These are phyloP conservation scores for Lyophyllum decastes DNA, from an alignment of 768 basidiomycete genomes.

Conservation along the genomic window DNA sequence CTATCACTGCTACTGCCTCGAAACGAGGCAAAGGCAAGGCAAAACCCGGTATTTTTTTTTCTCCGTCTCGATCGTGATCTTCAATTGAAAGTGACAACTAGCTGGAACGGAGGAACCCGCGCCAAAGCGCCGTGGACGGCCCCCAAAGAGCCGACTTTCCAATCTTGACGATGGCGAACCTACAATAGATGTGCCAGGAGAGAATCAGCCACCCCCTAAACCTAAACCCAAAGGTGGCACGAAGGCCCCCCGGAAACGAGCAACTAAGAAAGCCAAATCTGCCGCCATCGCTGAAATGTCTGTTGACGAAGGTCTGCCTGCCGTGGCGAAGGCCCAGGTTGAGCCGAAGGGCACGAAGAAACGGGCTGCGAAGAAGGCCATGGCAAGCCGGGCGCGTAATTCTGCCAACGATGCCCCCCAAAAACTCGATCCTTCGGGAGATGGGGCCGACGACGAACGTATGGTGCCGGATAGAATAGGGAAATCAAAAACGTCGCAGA, in stretches of 20 bases:
- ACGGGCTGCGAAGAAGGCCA: neutral
- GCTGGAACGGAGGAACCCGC: neutral
- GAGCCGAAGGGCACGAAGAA: neutral
- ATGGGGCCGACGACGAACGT: neutral
- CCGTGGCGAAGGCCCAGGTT: neutral
- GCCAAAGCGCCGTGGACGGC: conserved; percentile 18
- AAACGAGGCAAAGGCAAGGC: conserved; percentile 12
- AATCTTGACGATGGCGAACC: neutral
- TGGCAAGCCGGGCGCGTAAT: neutral
- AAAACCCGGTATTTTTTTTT: conserved; percentile 1
- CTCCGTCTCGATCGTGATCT: neutral
- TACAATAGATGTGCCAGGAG: neutral
- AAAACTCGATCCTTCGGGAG: neutral
- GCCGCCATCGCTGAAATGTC: neutral
- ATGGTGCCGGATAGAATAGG: neutral
- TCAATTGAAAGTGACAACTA: neutral
- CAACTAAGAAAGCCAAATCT: neutral
- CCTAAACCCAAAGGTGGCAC: neutral
- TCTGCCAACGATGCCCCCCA: neutral
- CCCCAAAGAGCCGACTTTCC: conserved; percentile 9
- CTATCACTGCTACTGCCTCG: neutral
- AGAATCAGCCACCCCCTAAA: neutral
- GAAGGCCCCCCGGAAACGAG: neutral
- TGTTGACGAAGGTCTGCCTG: neutral
- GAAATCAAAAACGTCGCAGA: neutral